Evolutionary conservation across 495 filamentous ascomycete genomes (phyloP), one percentile per base, ranked within the genome.

Genomic region (Coniosporium apollinis): DNA sequence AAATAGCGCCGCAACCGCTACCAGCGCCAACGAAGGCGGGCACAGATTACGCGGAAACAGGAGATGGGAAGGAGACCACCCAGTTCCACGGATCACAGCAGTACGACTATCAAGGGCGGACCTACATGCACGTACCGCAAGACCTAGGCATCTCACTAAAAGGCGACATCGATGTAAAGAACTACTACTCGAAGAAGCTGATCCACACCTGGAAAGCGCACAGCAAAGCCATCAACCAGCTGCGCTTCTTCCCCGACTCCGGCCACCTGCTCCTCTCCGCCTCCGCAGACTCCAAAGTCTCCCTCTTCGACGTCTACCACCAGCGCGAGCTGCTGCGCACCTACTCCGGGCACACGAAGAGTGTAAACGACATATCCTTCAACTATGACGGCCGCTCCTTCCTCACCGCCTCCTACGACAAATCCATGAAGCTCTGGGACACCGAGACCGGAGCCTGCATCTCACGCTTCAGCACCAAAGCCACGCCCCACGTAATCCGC

Each of bases 371-470:
- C 55, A 74, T 91, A 42, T 78, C 76, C 46, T 96, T 96, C 69
- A 79, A 79, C 43, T 66, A 66, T 0, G 62, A 66, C 19, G 89
- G 89, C n/a, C 80, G 66, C 5, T 74, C 74, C 37, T 94, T 99
- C 67, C 64, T 96, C 28, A 82, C 83, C n/a, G 81, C 78, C 14
- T 82, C 79, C 30, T 94, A 86, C 55, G 89, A 99, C 51, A 74
- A 85, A 31, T 74, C 81, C 56, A 93, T 96, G 57, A 93, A 94
- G 59, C 67, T 96, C 33, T 99, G 89, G 89, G 89, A 96, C 54
- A 93, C 85, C 7, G 89, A 99, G 59, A 92, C 85, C 18, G 89
- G 89, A 5, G 65, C 74, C 45, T 94, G 86, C 49, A 47, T 91
- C 29, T 74, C 74, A 38, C 78, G 81, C 33, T 96, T 91, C 64